These are phyloP conservation scores for Odonthalia washingtoniensis DNA, from an alignment of 31 red algal genomes.

Conservation along the genomic window DNA sequence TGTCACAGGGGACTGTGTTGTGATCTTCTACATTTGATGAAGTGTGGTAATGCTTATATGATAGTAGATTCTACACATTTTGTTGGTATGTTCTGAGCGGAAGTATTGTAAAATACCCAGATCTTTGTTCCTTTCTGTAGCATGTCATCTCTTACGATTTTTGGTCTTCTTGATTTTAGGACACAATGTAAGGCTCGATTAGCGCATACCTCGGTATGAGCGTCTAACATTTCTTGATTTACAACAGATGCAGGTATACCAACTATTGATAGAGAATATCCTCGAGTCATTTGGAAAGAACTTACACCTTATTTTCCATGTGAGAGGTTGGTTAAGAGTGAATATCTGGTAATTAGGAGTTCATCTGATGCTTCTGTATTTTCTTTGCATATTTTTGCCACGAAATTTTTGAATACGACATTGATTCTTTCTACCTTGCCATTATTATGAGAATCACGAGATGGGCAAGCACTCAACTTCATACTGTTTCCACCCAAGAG, in stretches of 20 bases:
- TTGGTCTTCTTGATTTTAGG: background rate
- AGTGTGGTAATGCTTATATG: background rate
- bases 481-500: constrained; percentile 7
- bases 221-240: background rate
- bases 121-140: constrained; percentile 20
- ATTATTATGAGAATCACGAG: constrained; percentile 22
- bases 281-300: constrained; percentile 16
- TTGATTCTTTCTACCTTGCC: constrained; percentile 49
- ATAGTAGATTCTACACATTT: constrained; percentile 15
- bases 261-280: constrained; percentile 12
- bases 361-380: background rate
- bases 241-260: background rate
- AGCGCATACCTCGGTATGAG: background rate
- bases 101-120: constrained; percentile 46
- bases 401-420: constrained; percentile 17
- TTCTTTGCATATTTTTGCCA: constrained; percentile 24
- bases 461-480: background rate
- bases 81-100: constrained; percentile 24
- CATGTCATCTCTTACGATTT: background rate
- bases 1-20: background rate
- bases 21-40: background rate
- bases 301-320: constrained; percentile 32
- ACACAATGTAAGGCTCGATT: background rate
- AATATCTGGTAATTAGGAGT: background rate
- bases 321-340: constrained; percentile 6